Conservation (phyloP, 331 rosid species). For the Acacia pycnantha region DNA sequence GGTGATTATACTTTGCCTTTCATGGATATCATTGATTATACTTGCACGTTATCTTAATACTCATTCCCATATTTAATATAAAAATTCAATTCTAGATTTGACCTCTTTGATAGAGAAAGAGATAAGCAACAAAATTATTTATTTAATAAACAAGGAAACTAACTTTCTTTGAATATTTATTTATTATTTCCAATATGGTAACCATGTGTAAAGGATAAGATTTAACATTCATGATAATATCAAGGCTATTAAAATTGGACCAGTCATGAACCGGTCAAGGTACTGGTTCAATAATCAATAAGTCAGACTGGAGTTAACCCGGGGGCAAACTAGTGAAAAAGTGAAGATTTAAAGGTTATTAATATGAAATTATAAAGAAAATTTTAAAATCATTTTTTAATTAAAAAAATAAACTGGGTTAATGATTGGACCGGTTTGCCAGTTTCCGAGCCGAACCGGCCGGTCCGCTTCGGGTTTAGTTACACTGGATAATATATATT, state of each 20-base stretch:
- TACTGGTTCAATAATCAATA: too few species aligned
- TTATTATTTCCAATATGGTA: neutral
- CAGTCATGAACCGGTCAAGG: too few species aligned
- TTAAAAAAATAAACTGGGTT: too few species aligned
- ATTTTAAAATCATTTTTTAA: too few species aligned
- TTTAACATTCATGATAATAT: neutral
- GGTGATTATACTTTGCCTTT: neutral
- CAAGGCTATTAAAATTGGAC: too few species aligned
- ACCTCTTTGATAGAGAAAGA: neutral
- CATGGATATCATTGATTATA: neutral
- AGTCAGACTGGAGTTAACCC: too few species aligned
- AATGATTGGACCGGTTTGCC: too few species aligned
- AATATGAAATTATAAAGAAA: too few species aligned
- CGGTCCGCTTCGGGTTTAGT: too few species aligned
- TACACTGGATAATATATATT: neutral
- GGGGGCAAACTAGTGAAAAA: too few species aligned
- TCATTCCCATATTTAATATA: neutral
- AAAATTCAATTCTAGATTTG: neutral
- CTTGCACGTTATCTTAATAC: neutral
- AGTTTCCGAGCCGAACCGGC: too few species aligned
- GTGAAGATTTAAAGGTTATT: too few species aligned
- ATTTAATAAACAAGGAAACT: neutral
- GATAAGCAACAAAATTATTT: neutral
- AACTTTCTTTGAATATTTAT: neutral
- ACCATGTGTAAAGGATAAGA: neutral